Evolutionary conservation across 2,329 filamentous ascomycete genomes (phyloP).

Genomic region (Onygenales sp.): DNA sequence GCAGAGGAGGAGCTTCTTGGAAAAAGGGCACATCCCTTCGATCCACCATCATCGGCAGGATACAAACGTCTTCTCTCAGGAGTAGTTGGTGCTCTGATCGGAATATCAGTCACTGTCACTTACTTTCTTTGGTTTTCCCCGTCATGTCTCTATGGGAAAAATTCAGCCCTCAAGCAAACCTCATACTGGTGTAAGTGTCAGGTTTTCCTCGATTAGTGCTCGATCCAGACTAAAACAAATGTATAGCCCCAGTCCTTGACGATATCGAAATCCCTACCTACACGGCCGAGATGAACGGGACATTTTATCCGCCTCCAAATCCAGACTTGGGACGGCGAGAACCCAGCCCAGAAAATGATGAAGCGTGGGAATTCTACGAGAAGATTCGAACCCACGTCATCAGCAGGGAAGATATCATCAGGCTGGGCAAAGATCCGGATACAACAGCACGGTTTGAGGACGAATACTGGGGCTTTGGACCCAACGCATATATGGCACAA

Average conservation of each 20-base stretch:
- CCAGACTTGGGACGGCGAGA: slow-evolving; percentile 18
- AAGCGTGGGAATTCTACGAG: slow-evolving; percentile 23
- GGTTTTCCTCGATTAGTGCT: not conserved
- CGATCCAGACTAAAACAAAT: not conserved
- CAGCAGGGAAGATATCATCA: slow-evolving; percentile 16
- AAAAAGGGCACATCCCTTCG: not conserved
- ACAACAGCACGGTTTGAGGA: slow-evolving; percentile 11
- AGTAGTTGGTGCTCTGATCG: not conserved
- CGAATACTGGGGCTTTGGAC: slow-evolving; percentile 20
- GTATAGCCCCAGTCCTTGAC: slow-evolving; percentile 10
- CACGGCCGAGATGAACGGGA: slow-evolving; percentile 15
- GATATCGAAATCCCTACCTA: slow-evolving; percentile 8
- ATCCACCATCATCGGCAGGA: not conserved
- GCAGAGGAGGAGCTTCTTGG: not conserved
- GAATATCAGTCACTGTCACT: not conserved
- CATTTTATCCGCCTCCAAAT: slow-evolving; percentile 16
- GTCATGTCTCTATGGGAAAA: not conserved
- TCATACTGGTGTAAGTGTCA: slow-evolving; percentile 5
- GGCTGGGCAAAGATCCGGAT: slow-evolving; percentile 23
- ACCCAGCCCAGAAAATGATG: slow-evolving; percentile 21
- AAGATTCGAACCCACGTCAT: slow-evolving; percentile 14
- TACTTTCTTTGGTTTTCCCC: not conserved
- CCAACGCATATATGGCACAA: slow-evolving; percentile 23
- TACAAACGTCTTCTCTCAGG: not conserved
- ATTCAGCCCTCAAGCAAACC: slow-evolving; percentile 2